phyloP scores from a whole-genome alignment of 2,329 filamentous ascomycete species.

The Trichoderma arundinaceum region DNA sequence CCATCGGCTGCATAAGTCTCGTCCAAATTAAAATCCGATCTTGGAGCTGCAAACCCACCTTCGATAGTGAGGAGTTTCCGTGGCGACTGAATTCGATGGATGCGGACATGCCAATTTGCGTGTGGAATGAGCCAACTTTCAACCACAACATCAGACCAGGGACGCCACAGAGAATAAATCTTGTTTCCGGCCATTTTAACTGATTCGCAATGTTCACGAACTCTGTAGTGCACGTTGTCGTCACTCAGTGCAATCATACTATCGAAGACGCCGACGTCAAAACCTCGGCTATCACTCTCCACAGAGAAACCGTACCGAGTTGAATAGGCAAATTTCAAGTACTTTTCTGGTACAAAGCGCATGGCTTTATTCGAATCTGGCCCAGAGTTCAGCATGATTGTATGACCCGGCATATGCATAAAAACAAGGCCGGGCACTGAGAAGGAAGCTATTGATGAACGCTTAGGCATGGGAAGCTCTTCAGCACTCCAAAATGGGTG shows the following conservation, averaged over 20 bases:
- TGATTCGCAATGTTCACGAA: slow-evolving; percentile 23
- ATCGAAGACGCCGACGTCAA: slow-evolving; percentile 25
- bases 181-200: slow-evolving; percentile 15
- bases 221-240: slow-evolving; percentile 21
- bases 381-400: too few species aligned
- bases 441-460: too few species aligned
- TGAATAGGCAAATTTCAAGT: too few species aligned
- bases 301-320: not conserved
- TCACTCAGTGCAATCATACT: slow-evolving; percentile 29
- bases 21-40: slow-evolving; percentile 1
- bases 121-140: slow-evolving; percentile 28
- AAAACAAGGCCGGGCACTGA: too few species aligned
- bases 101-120: slow-evolving; percentile 17
- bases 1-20: too few species aligned
- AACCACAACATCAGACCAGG: not conserved
- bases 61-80: slow-evolving; percentile 12
- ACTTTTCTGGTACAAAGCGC: too few species aligned
- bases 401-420: too few species aligned
- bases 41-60: slow-evolving; percentile 27
- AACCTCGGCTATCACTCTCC: slow-evolving; percentile 22
- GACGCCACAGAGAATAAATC: not conserved
- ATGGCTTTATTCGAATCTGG: too few species aligned
- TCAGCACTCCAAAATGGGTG: too few species aligned
- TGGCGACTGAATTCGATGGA: slow-evolving; percentile 29
- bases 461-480: too few species aligned